phyloP scores from a whole-genome alignment of 176 grass and related monocot genomes.

The Oryza australiensis region DNA sequence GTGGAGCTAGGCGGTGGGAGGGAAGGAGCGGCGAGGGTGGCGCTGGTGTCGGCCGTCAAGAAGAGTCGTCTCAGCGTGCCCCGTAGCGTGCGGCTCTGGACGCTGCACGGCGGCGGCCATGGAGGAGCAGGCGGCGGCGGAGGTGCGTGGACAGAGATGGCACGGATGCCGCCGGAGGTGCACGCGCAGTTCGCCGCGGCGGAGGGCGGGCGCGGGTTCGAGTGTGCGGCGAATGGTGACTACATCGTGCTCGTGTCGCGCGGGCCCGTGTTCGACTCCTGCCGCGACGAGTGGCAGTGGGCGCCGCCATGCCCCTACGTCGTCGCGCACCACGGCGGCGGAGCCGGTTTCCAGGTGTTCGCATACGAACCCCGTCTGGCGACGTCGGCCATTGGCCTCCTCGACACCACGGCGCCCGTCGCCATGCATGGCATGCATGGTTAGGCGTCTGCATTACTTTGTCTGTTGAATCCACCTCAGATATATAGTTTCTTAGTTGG shows the following conservation, averaged over 20 bases:
- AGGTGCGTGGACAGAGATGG: slow-evolving; percentile 72
- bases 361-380: slow-evolving; percentile 80
- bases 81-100: slow-evolving; percentile 84
- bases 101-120: slow-evolving; percentile 26
- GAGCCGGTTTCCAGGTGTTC: slow-evolving; percentile 56
- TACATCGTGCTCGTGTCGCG: slow-evolving; percentile 62
- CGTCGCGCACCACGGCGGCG: slow-evolving; percentile 4
- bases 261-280: slow-evolving; percentile 52
- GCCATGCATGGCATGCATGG: slow-evolving; percentile 56
- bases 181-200: slow-evolving; percentile 56
- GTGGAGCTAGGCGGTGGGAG: slow-evolving; percentile 60
- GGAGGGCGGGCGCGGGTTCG: slow-evolving; percentile 64
- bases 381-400: slow-evolving; percentile 86
- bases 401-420: slow-evolving; percentile 55
- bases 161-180: slow-evolving; percentile 72
- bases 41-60: slow-evolving; percentile 80
- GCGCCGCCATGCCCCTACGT: slow-evolving; percentile 66
- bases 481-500: not conserved
- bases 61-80: slow-evolving; percentile 94
- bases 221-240: slow-evolving; percentile 73
- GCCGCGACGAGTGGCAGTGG: slow-evolving; percentile 76
- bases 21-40: slow-evolving; percentile 46
- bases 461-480: not conserved
- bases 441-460: slow-evolving; percentile 22
- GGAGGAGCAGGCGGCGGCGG: slow-evolving; percentile 21